Percentiles rank a stretch among this genome's conserved stretches.
These are phyloP conservation scores for Yarrowia yakushimensis DNA, from an alignment of 805 yeast genomes.

Conservation along the genomic window DNA sequence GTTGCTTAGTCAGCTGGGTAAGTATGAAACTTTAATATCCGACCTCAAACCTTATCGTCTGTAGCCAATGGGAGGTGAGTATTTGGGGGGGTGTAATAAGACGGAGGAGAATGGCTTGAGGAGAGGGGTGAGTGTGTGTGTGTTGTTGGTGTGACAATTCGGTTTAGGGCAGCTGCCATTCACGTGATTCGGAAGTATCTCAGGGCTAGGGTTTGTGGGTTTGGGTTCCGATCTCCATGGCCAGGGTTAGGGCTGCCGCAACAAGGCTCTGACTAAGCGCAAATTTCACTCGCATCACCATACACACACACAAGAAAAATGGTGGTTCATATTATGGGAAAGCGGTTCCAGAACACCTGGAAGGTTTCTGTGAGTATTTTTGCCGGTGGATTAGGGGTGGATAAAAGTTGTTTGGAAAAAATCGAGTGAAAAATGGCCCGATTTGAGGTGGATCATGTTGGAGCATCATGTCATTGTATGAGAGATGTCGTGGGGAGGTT, in stretches of 20 bases:
- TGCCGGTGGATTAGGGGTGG: no score
- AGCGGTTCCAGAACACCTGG: conserved; percentile 26
- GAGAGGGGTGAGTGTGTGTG: no score
- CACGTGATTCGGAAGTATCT: no score
- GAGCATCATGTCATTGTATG: background rate
- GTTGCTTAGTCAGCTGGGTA: background rate
- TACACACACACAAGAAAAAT: conserved; percentile 2
- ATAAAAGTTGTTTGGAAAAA: background rate
- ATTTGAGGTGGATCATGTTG: background rate
- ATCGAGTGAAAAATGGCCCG: background rate
- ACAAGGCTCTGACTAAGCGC: background rate
- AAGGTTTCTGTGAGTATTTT: conserved; percentile 21
- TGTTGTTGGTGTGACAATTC: no score
- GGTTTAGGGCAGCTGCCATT: no score
- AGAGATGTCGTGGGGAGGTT: background rate
- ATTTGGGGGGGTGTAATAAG: no score
- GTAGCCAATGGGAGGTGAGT: background rate
- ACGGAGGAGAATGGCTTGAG: no score
- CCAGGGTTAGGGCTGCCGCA: background rate
- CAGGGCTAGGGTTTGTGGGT: background rate
- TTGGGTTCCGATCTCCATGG: no score
- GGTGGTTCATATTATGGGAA: conserved; percentile 26
- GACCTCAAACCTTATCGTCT: background rate
- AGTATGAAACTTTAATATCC: background rate
- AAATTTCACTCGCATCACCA: conserved; percentile 24